Evolutionary conservation across 78 protist genomes (phyloP).

Genomic region (Chrysochromulina parva): DNA sequence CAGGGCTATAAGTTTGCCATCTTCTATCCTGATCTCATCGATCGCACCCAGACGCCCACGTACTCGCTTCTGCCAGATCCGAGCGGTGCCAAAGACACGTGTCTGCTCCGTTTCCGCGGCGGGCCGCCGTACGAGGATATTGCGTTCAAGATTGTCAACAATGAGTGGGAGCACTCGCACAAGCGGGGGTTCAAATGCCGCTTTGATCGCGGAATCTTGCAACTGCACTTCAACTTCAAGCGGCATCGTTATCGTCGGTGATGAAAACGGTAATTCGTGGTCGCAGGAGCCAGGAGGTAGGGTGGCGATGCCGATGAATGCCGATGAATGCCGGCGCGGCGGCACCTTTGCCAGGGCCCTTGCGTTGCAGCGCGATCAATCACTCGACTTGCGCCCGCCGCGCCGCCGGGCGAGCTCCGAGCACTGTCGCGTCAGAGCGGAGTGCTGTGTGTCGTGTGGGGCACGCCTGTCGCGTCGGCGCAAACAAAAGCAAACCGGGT

Average conservation of each 20-base stretch:
- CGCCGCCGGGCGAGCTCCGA: too few relatives aligned
- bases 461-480: too few relatives aligned
- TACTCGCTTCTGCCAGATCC: constrained; percentile 9
- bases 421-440: too few relatives aligned
- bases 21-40: constrained; percentile 96
- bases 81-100: constrained; percentile 54
- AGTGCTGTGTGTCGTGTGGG: too few relatives aligned
- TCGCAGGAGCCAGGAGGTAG: too few relatives aligned
- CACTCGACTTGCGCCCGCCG: too few relatives aligned
- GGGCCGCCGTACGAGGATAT: constrained; percentile 97
- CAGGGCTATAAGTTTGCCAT: constrained; percentile 97
- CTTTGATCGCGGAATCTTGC: constrained; percentile 89
- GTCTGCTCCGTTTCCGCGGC: constrained; percentile 82
- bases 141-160: constrained; percentile 90
- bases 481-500: too few relatives aligned
- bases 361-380: too few relatives aligned
- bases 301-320: too few relatives aligned
- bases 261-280: too few relatives aligned
- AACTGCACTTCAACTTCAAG: constrained; percentile 92
- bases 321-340: too few relatives aligned
- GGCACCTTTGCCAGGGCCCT: too few relatives aligned
- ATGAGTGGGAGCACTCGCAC: constrained; percentile 70
- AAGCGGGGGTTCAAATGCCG: constrained; percentile 67
- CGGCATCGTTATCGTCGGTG: constrained; percentile 86
- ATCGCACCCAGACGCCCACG: constrained; percentile 28